These are phyloP conservation scores for Aspergillus steynii DNA, from an alignment of 495 filamentous ascomycete genomes.

Conservation along the genomic window DNA sequence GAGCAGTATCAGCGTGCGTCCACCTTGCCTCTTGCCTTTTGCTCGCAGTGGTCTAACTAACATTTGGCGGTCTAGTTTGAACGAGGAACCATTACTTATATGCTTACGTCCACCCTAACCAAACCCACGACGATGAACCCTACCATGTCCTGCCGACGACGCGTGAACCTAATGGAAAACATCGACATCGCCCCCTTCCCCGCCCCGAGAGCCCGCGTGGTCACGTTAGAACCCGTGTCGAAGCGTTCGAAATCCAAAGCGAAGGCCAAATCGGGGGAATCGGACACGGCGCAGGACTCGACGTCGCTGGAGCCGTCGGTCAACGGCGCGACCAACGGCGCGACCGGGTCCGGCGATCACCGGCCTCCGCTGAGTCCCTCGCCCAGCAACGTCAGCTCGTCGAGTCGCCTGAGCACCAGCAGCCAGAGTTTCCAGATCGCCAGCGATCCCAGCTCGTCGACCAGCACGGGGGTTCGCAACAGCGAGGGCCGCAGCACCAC, in stretches of 20 bases:
- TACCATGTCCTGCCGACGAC: conserved; percentile 73
- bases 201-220: conserved; percentile 65
- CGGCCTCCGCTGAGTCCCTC: conserved; percentile 54
- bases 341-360: conserved; percentile 22
- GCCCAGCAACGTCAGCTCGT: conserved; percentile 64
- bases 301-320: conserved; percentile 35
- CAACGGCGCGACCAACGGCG: conserved; percentile 21
- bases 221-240: conserved; percentile 76
- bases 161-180: conserved; percentile 74
- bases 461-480: conserved; percentile 39
- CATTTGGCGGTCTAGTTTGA: conserved; percentile 68
- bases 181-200: conserved; percentile 61
- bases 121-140: conserved; percentile 84
- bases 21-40: neutral
- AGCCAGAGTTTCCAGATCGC: conserved; percentile 53
- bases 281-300: conserved; percentile 39
- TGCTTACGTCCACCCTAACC: conserved; percentile 85
- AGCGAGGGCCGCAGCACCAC: conserved; percentile 46
- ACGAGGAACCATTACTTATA: conserved; percentile 87
- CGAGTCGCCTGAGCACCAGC: conserved; percentile 60
- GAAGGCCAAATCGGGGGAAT: conserved; percentile 35
- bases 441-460: conserved; percentile 37
- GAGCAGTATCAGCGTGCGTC: conserved; percentile 88
- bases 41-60: neutral
- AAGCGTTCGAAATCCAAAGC: conserved; percentile 53